Conservation (phyloP, 116 monocot genomes). For the Zostera marina region DNA sequence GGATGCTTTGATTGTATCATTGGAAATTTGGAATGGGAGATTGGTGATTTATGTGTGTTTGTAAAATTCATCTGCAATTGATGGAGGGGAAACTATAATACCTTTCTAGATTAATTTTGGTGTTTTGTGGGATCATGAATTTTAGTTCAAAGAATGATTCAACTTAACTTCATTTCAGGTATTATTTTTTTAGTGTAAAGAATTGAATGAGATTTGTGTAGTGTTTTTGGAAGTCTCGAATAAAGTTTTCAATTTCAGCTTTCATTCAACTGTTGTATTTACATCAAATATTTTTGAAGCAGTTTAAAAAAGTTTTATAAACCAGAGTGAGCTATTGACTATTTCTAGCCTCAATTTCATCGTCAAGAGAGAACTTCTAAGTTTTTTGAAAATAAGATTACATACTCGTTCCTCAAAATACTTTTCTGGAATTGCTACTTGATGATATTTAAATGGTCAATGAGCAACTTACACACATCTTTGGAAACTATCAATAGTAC, state of each 20-base stretch:
- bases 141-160: background rate
- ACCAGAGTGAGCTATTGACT: background rate
- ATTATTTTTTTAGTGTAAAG: background rate
- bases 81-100: no score
- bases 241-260: no score
- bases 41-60: no score
- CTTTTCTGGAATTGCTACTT: background rate
- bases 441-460: background rate
- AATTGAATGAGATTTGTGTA: background rate
- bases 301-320: background rate
- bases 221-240: background rate
- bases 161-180: background rate
- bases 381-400: background rate
- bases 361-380: background rate
- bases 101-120: background rate
- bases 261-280: background rate
- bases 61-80: no score
- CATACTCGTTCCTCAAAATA: background rate
- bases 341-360: background rate
- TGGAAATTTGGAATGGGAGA: no score
- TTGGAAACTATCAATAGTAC: no score
- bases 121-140: background rate
- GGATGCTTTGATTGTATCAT: no score
- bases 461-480: no score
- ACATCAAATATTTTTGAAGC: background rate